Evolutionary conservation across 768 basidiomycete species (phyloP), one percentile per base, ranked within the genome.

Genomic region (Psilocybe cyanescens): DNA sequence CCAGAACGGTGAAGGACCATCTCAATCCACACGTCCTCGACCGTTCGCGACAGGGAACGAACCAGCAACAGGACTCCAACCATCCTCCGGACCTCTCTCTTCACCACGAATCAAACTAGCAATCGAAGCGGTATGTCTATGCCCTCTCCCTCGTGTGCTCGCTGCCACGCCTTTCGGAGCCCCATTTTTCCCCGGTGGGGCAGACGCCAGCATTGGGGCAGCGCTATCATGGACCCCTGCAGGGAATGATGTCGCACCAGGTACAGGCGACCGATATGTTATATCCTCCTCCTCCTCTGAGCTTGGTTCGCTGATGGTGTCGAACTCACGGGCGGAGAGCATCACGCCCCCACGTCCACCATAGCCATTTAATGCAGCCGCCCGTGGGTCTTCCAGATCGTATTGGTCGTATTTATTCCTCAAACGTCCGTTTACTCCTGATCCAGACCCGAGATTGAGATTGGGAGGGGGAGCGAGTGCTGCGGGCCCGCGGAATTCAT

Each of bases 91-190:
- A 30, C 80, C 76, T 52, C 90, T 75, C 67, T 94, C 90, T 41
- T 92, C 90, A 4, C 88, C 84, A 8, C 91, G 80, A 57, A 94
- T 92, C 61, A 94, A 74, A 70, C 90, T 92, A 11, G 88, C 91
- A 64, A 94, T 94, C 64, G 89, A 92, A 19, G 92, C 92, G 1
- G 92, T 94, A 70, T 94, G 92, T 37, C 84, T 77, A 72, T 94
- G 92, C 31, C 79, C 82, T 64, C 80, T 80, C 55, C 71, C 48
- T 65, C 72, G 71, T 68, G 66, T 57, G 60, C 68, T 51, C 49
- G 58, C 46, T n/a, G 50, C 53, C 28, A 57, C 67, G 44, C 59
- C 59, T 45, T 54, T 68, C 49, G 48, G 57, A 30, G 62, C 49
- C n/a, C 63, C 67, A 50, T 69, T 68, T 46, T 67, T 65, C 24